These are phyloP conservation scores for Eucalyptus regnans DNA, from an alignment of 345 rosid species.

Conservation along the genomic window DNA sequence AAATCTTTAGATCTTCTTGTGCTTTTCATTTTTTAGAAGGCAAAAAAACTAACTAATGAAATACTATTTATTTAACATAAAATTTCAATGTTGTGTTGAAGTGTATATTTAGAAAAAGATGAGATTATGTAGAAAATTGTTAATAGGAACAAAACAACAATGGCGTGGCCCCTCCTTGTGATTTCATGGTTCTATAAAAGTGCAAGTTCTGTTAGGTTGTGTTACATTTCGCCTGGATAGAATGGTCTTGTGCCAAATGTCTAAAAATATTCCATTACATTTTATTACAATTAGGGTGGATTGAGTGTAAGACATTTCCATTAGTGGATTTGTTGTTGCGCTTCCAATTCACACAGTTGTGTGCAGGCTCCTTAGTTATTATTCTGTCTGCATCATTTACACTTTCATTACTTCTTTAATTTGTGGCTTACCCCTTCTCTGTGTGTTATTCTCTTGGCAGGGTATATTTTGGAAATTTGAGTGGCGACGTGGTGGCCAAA, in stretches of 20 bases:
- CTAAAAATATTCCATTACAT: not conserved
- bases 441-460: slow-evolving; percentile 22
- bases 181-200: not conserved
- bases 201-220: not conserved
- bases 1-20: not conserved
- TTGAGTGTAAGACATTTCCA: not conserved
- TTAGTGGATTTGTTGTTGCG: not conserved
- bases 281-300: not conserved
- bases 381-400: not conserved
- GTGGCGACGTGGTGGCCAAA: slow-evolving; percentile 77
- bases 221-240: not conserved
- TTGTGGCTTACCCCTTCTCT: not conserved
- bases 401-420: not conserved
- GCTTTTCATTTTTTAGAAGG: not conserved
- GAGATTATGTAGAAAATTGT: not conserved
- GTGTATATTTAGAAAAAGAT: not conserved
- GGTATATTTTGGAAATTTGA: slow-evolving; percentile 91
- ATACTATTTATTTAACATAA: not conserved
- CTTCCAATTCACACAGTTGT: not conserved
- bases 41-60: not conserved
- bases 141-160: not conserved
- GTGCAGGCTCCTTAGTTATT: not conserved
- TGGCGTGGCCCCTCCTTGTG: not conserved
- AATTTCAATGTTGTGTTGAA: not conserved
- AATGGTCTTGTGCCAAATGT: not conserved